phyloP scores from a whole-genome alignment of 2,329 filamentous ascomycete species.

The Kalmusia sp. region DNA sequence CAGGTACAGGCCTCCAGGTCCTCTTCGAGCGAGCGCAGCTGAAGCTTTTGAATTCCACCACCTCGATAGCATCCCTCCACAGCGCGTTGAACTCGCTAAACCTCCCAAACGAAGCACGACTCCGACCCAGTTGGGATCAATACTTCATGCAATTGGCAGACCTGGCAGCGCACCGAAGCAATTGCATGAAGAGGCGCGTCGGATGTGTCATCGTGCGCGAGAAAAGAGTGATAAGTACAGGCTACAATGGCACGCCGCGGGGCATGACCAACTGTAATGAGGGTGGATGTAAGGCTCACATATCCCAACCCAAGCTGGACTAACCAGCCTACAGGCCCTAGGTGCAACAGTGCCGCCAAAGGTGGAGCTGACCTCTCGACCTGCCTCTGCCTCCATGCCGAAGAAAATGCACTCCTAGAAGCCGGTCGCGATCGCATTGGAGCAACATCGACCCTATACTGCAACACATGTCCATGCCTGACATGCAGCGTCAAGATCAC shows the following conservation, averaged over 20 bases:
- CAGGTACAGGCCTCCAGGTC: conserved; percentile 69
- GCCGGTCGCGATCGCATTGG: conserved; percentile 89
- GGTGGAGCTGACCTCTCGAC: conserved; percentile 79
- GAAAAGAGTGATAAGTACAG: conserved; percentile 88
- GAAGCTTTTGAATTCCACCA: conserved; percentile 84
- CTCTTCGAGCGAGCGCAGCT: conserved; percentile 83
- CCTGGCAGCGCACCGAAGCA: conserved; percentile 86
- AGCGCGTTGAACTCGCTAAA: conserved; percentile 75
- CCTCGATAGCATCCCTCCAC: conserved; percentile 74
- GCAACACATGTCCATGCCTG: conserved; percentile 94
- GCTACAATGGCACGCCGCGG: conserved; percentile 96
- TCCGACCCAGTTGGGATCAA: conserved; percentile 91
- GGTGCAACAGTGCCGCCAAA: conserved; percentile 80
- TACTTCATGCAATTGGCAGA: conserved; percentile 99
- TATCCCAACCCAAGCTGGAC: background rate
- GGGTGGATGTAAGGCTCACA: conserved; percentile 73
- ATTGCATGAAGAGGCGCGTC: conserved; percentile 98
- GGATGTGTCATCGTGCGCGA: conserved; percentile 91
- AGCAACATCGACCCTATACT: conserved; percentile 84
- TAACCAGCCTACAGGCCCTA: conserved; percentile 52
- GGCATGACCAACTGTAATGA: conserved; percentile 89
- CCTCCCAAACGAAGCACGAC: conserved; percentile 76
- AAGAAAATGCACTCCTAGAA: conserved; percentile 96
- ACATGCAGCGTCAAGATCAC: conserved; percentile 99
- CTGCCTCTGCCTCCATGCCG: conserved; percentile 95